Base-by-base conservation (phyloP, 352 stramenopile genomes). In the Pythium oligandrum region DNA sequence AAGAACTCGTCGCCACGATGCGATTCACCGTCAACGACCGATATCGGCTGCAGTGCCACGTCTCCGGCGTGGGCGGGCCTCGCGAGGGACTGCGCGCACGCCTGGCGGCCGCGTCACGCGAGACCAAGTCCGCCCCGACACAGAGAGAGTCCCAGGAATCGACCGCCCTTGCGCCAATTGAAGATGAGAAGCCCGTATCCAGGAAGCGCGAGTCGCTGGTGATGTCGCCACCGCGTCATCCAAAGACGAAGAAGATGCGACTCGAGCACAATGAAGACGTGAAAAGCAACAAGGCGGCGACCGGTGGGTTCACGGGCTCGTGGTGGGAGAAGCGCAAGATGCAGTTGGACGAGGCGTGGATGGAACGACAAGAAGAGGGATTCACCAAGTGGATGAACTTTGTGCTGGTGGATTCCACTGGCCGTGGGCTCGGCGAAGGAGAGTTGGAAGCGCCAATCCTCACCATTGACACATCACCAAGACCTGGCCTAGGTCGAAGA, bases 301-400 rank as follows among this genome's bases (percentile, higher is more conserved):
- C 38, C 4, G 53, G 52, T 3, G 59, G 59, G 2, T 66, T 66
- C 48, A 47, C 57, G 2, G 80, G 77, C 2, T 88, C 77, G 2
- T 90, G 80, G 80, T 90, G 80, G 80, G 83, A 75, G 44, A 75
- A 90, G 40, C 73, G 78, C 6, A 78, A 86, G 45, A 71, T 69
- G n/a, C 46, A 73, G 3, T 83, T 78, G 38, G 81, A 95, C 43
- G 83, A 85, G 44, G 71, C 88, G 44, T 93, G 85, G 83, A 86
- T 91, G 65, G 51, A 66, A 3, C 90, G 90, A 40, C 85, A 95
- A 56, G 80, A 83, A 33, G 66, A 86, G 57, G 82, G 76, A 0
- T 92, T 93, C 45, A 90, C 75, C 7, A 90, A 88, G 51, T 95
- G 85, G 85, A 87, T 93, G 43, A 95, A 95, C 61, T 93, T 88